Percentiles rank a stretch among this genome's conserved stretches.
Conservation (phyloP, 441 rosid genomes). For the Cnidoscolus chayamansa region DNA sequence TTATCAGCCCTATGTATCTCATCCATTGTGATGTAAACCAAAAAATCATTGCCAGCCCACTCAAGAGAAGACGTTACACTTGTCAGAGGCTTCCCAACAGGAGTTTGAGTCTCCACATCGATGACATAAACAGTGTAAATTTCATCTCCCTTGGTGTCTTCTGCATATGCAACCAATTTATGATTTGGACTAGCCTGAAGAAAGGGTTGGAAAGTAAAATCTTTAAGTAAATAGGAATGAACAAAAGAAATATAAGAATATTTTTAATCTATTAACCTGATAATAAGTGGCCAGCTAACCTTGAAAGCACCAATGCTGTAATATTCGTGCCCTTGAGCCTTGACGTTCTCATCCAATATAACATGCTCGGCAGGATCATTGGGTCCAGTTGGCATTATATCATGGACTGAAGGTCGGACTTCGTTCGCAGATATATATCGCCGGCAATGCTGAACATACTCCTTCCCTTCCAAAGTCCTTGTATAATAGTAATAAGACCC, state of each 20-base stretch:
- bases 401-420: conserved; percentile 59
- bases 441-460: conserved; percentile 75
- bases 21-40: conserved; percentile 81
- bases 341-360: conserved; percentile 78
- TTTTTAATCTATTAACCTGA: background rate
- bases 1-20: conserved; percentile 81
- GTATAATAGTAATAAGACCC: conserved; percentile 68
- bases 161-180: conserved; percentile 79
- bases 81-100: conserved; percentile 49
- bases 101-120: conserved; percentile 53
- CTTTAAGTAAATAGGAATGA: background rate
- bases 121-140: conserved; percentile 59
- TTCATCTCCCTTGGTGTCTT: conserved; percentile 84
- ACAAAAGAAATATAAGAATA: background rate
- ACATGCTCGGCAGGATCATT: conserved; percentile 79
- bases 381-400: conserved; percentile 63
- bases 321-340: conserved; percentile 53
- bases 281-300: conserved; percentile 31
- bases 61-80: conserved; percentile 51
- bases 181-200: conserved; percentile 64
- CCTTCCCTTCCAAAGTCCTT: conserved; percentile 73
- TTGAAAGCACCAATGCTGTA: conserved; percentile 61
- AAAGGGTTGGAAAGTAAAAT: conserved; percentile 6
- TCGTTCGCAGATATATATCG: conserved; percentile 36
- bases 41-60: conserved; percentile 82